Percentiles rank a stretch among this genome's conserved stretches.
phyloP scores from a whole-genome alignment of 202 grass and related monocot genomes.

The Musa balbisiana region DNA sequence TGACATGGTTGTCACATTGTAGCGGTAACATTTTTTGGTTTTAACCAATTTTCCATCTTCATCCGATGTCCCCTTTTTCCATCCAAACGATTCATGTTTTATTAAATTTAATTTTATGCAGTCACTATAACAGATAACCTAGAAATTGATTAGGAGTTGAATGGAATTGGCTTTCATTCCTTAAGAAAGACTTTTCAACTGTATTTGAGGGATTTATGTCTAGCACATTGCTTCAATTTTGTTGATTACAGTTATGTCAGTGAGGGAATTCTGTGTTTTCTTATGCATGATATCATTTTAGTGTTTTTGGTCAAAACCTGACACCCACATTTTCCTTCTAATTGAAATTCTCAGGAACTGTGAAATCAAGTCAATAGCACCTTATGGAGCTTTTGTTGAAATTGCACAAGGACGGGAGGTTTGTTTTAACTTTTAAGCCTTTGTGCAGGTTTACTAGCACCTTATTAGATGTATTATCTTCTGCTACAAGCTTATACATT shows the following conservation, averaged over 20 bases:
- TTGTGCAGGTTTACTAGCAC: slow-evolving; percentile 5
- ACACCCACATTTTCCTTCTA: slow-evolving; percentile 4
- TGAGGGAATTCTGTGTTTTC: neutral
- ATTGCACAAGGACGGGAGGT: slow-evolving; percentile 94
- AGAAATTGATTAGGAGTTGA: neutral
- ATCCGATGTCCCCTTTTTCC: neutral
- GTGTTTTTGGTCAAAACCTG: neutral
- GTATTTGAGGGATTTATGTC: too few species aligned
- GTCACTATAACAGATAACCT: neutral
- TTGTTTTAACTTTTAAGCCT: slow-evolving; percentile 22
- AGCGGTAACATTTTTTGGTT: neutral
- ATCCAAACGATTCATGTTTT: neutral
- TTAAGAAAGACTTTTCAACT: too few species aligned
- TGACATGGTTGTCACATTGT: neutral
- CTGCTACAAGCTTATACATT: too few species aligned
- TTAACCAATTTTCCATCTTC: neutral
- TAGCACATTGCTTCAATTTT: too few species aligned
- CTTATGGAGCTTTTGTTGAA: slow-evolving; percentile 94
- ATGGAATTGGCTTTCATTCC: neutral
- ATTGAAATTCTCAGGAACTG: slow-evolving; percentile 49
- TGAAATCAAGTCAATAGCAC: slow-evolving; percentile 80
- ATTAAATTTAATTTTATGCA: neutral
- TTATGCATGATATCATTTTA: neutral
- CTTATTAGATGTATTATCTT: too few species aligned
- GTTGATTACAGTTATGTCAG: neutral